Evolutionary conservation across 1,284 basidiomycete species (phyloP), one percentile per base, ranked within the genome.

Genomic region (Sporisorium exsertum): DNA sequence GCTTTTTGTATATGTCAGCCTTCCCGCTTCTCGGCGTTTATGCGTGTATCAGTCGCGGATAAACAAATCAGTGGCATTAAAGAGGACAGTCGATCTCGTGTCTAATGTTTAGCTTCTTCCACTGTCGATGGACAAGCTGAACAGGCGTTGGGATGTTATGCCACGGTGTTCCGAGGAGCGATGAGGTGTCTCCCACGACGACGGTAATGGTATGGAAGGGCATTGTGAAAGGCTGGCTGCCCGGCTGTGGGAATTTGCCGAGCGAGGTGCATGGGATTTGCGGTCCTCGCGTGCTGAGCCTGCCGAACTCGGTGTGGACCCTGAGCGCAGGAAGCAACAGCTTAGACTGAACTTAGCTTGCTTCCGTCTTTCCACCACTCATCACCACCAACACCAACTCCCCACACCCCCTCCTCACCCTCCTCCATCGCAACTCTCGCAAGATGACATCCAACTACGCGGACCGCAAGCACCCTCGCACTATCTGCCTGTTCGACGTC

Each of bases 401-500:
- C 29, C 18, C 16, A 10, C 29, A 32, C 29, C 10, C 33, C 9
- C 8, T 35, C 32, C 24, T 42, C 12, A 4, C 20, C 40, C 40
- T 43, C 26, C 37, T 33, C 20, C 15, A 29, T n/a, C n/a, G 13
- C n/a, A 16, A 24, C 33, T 6, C 33, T 6, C 27, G 27, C 46
- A 51, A 37, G 8, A 70, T 47, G 62, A 24, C 35, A 13, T 32
- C 53, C 22, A 40, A 62, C 15, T 81, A 82, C 52, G 27, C 61
- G 5, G 66, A 77, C 49, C 77, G 81, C 50, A 68, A 66, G 47
- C 80, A 77, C 22, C 78, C 83, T 1, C 64, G 70, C 22, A 74
- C 78, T 15, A 53, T 85, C 29, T 84, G 82, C 58, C 81, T 85
- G 8, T 85, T 85, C 49, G 84, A 85, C 59, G 84, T 85, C 22